Evolutionary conservation across 2,329 filamentous ascomycete species (phyloP).

Genomic region (Cladophialophora chaetospira): DNA sequence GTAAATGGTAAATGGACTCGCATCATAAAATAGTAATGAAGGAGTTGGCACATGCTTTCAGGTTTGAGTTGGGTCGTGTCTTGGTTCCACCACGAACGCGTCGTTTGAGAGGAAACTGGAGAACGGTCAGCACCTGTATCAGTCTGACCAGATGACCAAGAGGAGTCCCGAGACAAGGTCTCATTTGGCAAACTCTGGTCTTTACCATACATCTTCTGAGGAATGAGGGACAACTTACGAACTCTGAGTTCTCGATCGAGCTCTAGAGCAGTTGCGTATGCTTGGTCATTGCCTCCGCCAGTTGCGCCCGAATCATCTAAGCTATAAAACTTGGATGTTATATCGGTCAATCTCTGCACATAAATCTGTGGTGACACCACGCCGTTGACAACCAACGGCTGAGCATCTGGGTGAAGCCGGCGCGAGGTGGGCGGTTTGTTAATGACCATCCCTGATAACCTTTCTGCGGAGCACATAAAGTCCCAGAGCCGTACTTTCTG

Average conservation of each 20-base stretch:
- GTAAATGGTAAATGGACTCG: conserved; percentile 21
- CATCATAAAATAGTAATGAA: conserved; percentile 23
- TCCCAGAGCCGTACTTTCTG: conserved; percentile 39
- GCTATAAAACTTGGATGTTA: conserved; percentile 13
- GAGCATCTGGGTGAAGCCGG: conserved; percentile 22
- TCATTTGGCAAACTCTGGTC: too few relatives aligned
- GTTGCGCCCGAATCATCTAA: conserved; percentile 14
- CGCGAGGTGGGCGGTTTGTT: conserved; percentile 41
- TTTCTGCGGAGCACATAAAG: conserved; percentile 38
- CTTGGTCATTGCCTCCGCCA: conserved; percentile 2
- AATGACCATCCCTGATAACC: conserved; percentile 39
- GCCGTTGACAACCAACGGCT: conserved; percentile 10
- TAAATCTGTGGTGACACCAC: conserved; percentile 9
- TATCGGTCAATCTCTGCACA: conserved; percentile 16
- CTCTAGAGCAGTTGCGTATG: conserved; percentile 18
- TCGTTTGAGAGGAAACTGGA: conserved; percentile 14
- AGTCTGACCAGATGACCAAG: too few relatives aligned
- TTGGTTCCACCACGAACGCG: conserved; percentile 16
- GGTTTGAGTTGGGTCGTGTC: conserved; percentile 3
- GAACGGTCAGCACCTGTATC: too few relatives aligned
- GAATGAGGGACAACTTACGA: too few relatives aligned
- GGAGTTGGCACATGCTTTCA: conserved; percentile 11
- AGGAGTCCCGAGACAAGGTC: too few relatives aligned
- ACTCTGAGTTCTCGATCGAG: conserved; percentile 22
- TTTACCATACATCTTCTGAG: too few relatives aligned